A percentile compares a stretch with the other conserved stretches of the same genome.
Evolutionary conservation across 176 grass and related monocot species (phyloP).

Genomic region (Poa pratensis): DNA sequence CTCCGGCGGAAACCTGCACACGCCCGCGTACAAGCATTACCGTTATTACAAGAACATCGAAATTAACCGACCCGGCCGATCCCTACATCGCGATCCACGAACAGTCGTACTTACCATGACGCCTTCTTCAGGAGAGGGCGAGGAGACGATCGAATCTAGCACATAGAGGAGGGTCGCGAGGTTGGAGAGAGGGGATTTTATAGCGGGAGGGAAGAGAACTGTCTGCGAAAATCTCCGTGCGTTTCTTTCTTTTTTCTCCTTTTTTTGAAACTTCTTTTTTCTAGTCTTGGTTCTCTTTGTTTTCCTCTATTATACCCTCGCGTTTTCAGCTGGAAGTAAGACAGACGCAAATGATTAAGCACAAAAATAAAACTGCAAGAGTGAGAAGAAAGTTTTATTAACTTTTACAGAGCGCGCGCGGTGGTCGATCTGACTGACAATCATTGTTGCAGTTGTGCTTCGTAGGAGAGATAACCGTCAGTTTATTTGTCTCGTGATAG

Average conservation of each 20-base stretch:
- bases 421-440: too few species aligned
- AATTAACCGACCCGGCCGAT: not conserved
- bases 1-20: conserved; percentile 48
- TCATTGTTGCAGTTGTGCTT: not conserved
- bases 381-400: not conserved
- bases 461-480: not conserved
- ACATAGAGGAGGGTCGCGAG: not conserved
- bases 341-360: not conserved
- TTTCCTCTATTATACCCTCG: too few species aligned
- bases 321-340: not conserved
- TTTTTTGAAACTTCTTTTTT: not conserved
- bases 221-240: not conserved
- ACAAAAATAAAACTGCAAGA: not conserved
- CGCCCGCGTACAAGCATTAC: not conserved
- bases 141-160: not conserved
- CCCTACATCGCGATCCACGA: not conserved
- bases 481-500: not conserved
- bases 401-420: not conserved
- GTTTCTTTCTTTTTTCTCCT: not conserved
- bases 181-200: not conserved
- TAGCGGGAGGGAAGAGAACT: not conserved
- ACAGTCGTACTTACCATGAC: conserved; percentile 15
- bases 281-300: not conserved
- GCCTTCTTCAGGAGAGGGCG: not conserved
- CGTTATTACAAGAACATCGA: conserved; percentile 12